phyloP scores from a whole-genome alignment of 805 yeast species.

The Soucietia sequanensis region DNA sequence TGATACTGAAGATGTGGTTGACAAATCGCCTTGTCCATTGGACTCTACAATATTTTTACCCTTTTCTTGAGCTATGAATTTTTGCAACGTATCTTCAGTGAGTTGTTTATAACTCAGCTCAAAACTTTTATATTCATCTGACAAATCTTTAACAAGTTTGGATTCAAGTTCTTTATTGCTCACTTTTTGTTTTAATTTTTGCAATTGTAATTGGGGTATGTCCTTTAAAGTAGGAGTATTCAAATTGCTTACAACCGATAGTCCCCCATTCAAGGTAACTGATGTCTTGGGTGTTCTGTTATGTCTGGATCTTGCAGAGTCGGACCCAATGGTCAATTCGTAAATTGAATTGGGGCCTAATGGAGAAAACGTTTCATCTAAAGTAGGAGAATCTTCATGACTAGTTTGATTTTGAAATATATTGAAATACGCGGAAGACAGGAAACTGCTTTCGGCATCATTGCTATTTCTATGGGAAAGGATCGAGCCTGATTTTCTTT shows the following conservation, averaged over 20 bases:
- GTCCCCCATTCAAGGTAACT: slow-evolving; percentile 42
- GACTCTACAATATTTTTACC: slow-evolving; percentile 4
- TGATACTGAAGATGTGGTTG: slow-evolving; percentile 8
- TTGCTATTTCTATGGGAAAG: slow-evolving; percentile 25
- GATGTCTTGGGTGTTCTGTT: slow-evolving; percentile 30
- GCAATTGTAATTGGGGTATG: slow-evolving; percentile 75
- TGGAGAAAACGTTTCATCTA: slow-evolving; percentile 42
- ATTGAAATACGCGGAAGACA: slow-evolving; percentile 26
- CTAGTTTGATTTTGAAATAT: slow-evolving; percentile 13
- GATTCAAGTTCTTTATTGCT: slow-evolving; percentile 17
- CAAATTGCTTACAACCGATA: slow-evolving; percentile 43
- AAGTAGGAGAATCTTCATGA: slow-evolving; percentile 10
- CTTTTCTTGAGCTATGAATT: slow-evolving; percentile 18
- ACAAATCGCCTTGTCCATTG: slow-evolving; percentile 6
- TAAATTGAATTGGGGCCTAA: slow-evolving; percentile 75
- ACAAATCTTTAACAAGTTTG: slow-evolving; percentile 16
- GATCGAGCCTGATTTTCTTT: slow-evolving; percentile 12
- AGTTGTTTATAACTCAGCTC: slow-evolving; percentile 37
- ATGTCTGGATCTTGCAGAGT: slow-evolving; percentile 38
- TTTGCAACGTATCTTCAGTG: slow-evolving; percentile 36
- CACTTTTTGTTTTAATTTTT: slow-evolving; percentile 26
- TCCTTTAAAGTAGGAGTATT: slow-evolving; percentile 75
- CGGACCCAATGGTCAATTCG: slow-evolving; percentile 67
- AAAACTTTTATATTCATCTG: slow-evolving; percentile 31
- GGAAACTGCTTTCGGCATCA: slow-evolving; percentile 30